These are phyloP conservation scores for Daldinia loculata DNA, from an alignment of 495 filamentous ascomycete species.

Conservation along the genomic window DNA sequence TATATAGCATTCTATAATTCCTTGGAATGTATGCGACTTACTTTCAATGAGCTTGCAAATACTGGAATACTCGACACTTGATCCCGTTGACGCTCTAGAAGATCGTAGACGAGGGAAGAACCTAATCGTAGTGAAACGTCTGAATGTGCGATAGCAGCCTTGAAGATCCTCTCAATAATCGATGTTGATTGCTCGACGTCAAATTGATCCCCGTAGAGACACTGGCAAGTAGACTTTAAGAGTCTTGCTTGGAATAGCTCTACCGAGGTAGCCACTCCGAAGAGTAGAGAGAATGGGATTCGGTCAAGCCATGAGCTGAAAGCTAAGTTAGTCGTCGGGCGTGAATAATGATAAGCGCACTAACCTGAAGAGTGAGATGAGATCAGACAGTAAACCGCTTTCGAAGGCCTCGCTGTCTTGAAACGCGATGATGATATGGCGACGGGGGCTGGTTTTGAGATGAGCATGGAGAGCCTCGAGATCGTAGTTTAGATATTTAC, in stretches of 20 bases:
- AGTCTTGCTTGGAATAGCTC: slow-evolving; percentile 88
- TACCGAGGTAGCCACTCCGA: slow-evolving; percentile 90
- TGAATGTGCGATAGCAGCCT: slow-evolving; percentile 65
- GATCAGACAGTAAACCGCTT: slow-evolving; percentile 74
- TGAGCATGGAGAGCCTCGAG: slow-evolving; percentile 77
- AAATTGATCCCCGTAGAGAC: slow-evolving; percentile 80
- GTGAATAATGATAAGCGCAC: slow-evolving; percentile 22
- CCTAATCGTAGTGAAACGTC: slow-evolving; percentile 73
- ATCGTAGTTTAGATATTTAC: slow-evolving; percentile 88
- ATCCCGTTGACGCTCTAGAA: slow-evolving; percentile 82
- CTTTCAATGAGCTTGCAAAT: slow-evolving; percentile 83
- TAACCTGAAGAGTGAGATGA: slow-evolving; percentile 81
- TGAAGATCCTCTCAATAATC: slow-evolving; percentile 81
- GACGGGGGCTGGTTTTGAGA: slow-evolving; percentile 62
- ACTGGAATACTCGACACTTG: slow-evolving; percentile 86
- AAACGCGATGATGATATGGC: slow-evolving; percentile 77
- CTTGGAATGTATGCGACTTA: slow-evolving; percentile 46
- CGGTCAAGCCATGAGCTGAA: slow-evolving; percentile 83
- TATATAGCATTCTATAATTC: slow-evolving; percentile 15
- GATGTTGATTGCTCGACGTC: slow-evolving; percentile 80
- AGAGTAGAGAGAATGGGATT: slow-evolving; percentile 87
- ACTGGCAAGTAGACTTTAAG: slow-evolving; percentile 73
- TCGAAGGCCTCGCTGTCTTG: slow-evolving; percentile 96
- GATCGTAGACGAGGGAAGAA: slow-evolving; percentile 63
- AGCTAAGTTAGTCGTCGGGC: slow-evolving; percentile 21